Base-by-base conservation (phyloP, 495 filamentous ascomycete genomes). In the Hypomontagnella monticulosa region DNA sequence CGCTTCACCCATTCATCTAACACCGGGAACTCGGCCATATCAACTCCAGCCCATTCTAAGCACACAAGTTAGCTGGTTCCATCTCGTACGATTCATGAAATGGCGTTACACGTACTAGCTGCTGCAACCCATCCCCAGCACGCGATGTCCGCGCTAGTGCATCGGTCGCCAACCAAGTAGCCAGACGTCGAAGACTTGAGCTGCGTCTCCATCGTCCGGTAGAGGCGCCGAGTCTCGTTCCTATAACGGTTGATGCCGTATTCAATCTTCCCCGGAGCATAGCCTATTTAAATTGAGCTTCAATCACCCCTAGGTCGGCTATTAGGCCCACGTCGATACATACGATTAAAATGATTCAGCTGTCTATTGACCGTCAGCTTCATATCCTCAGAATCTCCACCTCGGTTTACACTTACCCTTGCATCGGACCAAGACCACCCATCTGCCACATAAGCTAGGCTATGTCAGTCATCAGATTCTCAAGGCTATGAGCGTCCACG, bases 341-440 rank as follows among this genome's bases (percentile, higher is more conserved):
- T 63, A 71, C 92, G 87, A 23, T 72, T 78, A 78, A 97, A 97
- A 75, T 97, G 94, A 78, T 97, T 96, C 4, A 93, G 87, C 75
- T 97, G 80, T 7, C 73, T 75, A 37, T 8, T 8, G 18, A 15
- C 51, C 38, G 46, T 73, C 20, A 75, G 64, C 41, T 19, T 40
- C 16, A 37, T 7, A 1, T 9, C 40, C 12, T n/a, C 5, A 20
- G 37, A 16, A 1, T 50, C 11, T 14, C 1, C 2, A 30, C 4
- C 4, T 6, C 12, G 88, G 1, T 10, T 36, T 33, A 8, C 23
- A 50, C 63, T 61, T 33, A 57, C 59, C 90, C 92, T 73, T 97
- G 93, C 93, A 96, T 96, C 9, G 93, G 93, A 2, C 93, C 93
- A 4, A 97, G 80, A 18, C 93, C 93, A 1, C 90, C 90, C 79